A percentile compares a stretch with the other conserved stretches of the same genome.
These are phyloP conservation scores for Saprolegnia diclina DNA, from an alignment of 352 stramenopile species.

Conservation along the genomic window DNA sequence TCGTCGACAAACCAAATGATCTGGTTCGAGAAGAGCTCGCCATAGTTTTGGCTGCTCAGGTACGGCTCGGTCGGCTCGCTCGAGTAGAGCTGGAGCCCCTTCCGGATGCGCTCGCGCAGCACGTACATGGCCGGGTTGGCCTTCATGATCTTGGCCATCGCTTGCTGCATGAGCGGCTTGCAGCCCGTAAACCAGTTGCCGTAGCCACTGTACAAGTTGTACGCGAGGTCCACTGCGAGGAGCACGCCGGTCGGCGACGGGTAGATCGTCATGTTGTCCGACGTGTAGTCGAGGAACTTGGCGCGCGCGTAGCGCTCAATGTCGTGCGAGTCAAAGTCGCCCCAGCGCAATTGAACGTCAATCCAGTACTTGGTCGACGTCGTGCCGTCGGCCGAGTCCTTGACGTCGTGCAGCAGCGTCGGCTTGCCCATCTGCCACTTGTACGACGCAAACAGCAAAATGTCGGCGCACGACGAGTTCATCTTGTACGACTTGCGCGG, in stretches of 20 bases:
- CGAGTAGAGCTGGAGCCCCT: slow-evolving; percentile 99
- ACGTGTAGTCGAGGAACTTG: slow-evolving; percentile 99
- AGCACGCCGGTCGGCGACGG: slow-evolving; percentile 98
- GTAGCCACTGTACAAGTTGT: slow-evolving; percentile 99
- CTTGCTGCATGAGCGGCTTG: slow-evolving; percentile 99
- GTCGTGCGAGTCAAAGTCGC: slow-evolving; percentile 99
- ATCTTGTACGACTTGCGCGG: slow-evolving; percentile 99
- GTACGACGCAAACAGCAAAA: slow-evolving; percentile 98
- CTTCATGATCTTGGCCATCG: slow-evolving; percentile 99
- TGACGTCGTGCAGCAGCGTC: slow-evolving; percentile 87
- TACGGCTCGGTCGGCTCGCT: slow-evolving; percentile 99
- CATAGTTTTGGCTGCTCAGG: slow-evolving; percentile 99
- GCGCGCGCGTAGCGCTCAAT: slow-evolving; percentile 98
- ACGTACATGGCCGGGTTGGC: slow-evolving; percentile 99
- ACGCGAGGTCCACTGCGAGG: slow-evolving; percentile 97
- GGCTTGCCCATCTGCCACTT: slow-evolving; percentile 95
- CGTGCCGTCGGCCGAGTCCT: slow-evolving; percentile 96
- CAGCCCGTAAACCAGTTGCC: slow-evolving; percentile 99
- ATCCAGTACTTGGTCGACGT: slow-evolving; percentile 99
- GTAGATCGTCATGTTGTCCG: slow-evolving; percentile 99
- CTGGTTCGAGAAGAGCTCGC: slow-evolving; percentile 99
- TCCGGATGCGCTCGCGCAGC: slow-evolving; percentile 98
- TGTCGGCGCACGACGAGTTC: slow-evolving; percentile 99
- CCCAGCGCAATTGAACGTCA: slow-evolving; percentile 99
- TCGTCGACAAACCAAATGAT: slow-evolving; percentile 99